phyloP scores from a whole-genome alignment of 2,329 filamentous ascomycete genomes.

The Zymoseptoria passerinii region DNA sequence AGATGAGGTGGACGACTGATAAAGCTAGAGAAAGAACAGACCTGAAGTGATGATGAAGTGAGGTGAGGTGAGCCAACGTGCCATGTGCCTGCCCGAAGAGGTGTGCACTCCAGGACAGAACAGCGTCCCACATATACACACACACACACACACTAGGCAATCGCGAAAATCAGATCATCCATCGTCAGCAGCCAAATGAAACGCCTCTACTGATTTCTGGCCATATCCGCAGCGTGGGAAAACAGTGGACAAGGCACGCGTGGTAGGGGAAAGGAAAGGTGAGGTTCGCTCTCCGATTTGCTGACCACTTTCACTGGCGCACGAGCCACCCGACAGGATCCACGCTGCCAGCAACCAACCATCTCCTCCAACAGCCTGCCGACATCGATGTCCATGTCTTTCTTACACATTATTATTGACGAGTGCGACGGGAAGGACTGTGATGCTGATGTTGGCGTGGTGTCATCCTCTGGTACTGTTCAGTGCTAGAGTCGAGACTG shows the following conservation, averaged over 20 bases:
- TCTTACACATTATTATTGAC: background rate
- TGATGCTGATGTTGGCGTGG: background rate
- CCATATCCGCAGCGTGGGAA: background rate
- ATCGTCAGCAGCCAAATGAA: background rate
- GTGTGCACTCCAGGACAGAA: background rate
- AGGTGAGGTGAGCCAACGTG: background rate
- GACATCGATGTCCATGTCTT: background rate
- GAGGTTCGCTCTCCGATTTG: background rate
- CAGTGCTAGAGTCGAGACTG: background rate
- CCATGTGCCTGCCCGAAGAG: background rate
- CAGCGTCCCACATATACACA: too few species aligned
- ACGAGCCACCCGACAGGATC: background rate
- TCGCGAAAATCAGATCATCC: background rate
- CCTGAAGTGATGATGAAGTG: background rate
- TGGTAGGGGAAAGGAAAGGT: background rate
- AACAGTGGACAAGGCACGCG: background rate
- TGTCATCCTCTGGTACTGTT: background rate
- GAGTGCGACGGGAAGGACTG: background rate
- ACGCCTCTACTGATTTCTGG: background rate
- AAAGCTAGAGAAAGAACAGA: background rate
- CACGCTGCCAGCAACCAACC: background rate
- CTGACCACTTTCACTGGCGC: background rate
- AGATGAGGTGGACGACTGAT: too few species aligned
- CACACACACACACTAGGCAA: background rate
- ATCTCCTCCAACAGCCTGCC: background rate